Conservation (phyloP, 108 stramenopile genomes). For the Nannochloropsis oceanica region DNA sequence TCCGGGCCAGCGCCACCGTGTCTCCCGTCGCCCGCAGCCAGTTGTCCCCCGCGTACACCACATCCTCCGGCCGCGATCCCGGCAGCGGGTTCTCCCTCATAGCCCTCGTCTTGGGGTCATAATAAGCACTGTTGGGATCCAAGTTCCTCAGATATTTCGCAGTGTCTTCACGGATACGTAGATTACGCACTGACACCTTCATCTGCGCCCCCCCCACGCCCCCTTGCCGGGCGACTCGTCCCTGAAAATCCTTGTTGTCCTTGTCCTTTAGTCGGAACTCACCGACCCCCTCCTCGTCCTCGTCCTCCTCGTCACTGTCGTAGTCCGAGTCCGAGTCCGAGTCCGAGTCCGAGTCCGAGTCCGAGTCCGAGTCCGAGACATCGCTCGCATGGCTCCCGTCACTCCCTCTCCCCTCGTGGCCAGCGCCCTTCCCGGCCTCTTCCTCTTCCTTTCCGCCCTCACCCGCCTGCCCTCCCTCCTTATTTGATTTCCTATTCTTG, state of each 20-base stretch:
- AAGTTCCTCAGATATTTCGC: constrained; percentile 97
- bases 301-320: constrained; percentile 41
- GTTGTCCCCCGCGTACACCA: constrained; percentile 89
- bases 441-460: background rate
- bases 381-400: background rate
- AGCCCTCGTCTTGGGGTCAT: constrained; percentile 84
- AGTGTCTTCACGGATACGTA: constrained; percentile 96
- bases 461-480: background rate
- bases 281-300: constrained; percentile 19
- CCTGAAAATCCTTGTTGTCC: constrained; percentile 65
- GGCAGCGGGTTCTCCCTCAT: constrained; percentile 98
- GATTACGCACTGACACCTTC: constrained; percentile 92
- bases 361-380: constrained; percentile 42
- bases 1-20: constrained; percentile 63
- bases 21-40: constrained; percentile 79
- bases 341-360: constrained; percentile 44
- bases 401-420: no score
- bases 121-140: constrained; percentile 77
- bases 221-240: constrained; percentile 83
- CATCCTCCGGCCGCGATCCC: constrained; percentile 47
- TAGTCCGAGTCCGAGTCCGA: constrained; percentile 70
- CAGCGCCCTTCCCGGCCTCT: background rate
- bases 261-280: constrained; percentile 58
- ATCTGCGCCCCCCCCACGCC: constrained; percentile 95
- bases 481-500: background rate